Evolutionary conservation across 1,284 basidiomycete genomes (phyloP).

Genomic region (Fomitopsis schrenkii): DNA sequence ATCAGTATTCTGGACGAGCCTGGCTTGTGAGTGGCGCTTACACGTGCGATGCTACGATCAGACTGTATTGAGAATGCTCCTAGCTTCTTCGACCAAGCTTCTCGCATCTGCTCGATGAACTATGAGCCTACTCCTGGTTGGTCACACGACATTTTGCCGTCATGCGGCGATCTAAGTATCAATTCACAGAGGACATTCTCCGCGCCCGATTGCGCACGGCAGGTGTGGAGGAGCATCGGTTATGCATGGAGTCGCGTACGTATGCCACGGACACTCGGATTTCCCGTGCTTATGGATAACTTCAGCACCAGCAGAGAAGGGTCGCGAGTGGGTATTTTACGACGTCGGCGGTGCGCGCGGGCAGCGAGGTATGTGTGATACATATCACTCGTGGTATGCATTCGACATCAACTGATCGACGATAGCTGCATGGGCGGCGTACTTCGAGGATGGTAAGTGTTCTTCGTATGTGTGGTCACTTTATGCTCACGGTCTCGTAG

Average conservation of each 20-base stretch:
- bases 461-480: not conserved
- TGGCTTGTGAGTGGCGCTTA: constrained; percentile 46
- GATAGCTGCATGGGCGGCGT: constrained; percentile 56
- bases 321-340: constrained; percentile 55
- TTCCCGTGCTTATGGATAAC: not conserved
- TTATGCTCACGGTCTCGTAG: constrained; percentile 21
- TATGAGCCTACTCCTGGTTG: constrained; percentile 50
- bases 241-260: constrained; percentile 46
- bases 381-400: too few relatives aligned
- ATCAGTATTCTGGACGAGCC: constrained; percentile 51
- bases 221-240: constrained; percentile 58
- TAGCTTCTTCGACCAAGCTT: constrained; percentile 56
- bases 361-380: constrained; percentile 41
- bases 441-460: constrained; percentile 54
- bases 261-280: not conserved
- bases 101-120: constrained; percentile 43
- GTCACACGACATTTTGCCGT: not conserved
- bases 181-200: constrained; percentile 49
- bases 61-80: not conserved
- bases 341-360: constrained; percentile 56
- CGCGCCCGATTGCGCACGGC: constrained; percentile 60
- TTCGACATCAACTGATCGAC: not conserved
- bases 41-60: not conserved
- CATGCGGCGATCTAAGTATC: not conserved
- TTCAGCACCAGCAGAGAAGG: constrained; percentile 25